Evolutionary conservation across 192 early-diverging fungal species (phyloP).

Genomic region (Chytriomyces sp.): DNA sequence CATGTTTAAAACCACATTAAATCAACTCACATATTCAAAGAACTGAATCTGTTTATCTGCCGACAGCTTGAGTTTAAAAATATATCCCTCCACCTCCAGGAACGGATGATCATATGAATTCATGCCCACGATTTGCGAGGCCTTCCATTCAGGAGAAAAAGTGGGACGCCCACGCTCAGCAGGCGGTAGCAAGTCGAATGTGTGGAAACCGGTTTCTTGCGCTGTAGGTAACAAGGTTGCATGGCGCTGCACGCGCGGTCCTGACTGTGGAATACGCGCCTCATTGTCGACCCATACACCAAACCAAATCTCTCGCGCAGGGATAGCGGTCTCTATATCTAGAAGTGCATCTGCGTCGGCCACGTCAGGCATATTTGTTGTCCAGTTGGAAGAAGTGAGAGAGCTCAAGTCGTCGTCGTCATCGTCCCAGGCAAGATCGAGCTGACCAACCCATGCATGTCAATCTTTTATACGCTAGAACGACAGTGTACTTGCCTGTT

Average conservation of each 20-base stretch:
- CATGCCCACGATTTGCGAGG: conserved; percentile 22
- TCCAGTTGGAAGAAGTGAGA: neutral
- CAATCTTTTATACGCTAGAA: neutral
- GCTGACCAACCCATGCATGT: neutral
- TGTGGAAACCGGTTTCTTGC: conserved; percentile 3
- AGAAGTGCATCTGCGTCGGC: neutral
- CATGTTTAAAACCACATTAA: too few relatives aligned
- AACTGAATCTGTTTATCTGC: conserved; percentile 24
- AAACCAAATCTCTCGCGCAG: conserved; percentile 18
- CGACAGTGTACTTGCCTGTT: neutral
- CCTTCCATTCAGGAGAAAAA: conserved; percentile 30
- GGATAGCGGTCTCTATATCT: neutral
- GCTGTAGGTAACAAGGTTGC: conserved; percentile 3
- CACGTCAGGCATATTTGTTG: conserved; percentile 19
- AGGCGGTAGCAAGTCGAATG: conserved; percentile 6
- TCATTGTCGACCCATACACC: conserved; percentile 29
- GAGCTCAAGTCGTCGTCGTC: neutral
- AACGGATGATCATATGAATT: conserved; percentile 29
- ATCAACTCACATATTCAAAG: conserved; percentile 13
- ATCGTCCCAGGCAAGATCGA: neutral
- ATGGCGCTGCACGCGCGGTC: neutral
- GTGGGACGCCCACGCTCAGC: conserved; percentile 19
- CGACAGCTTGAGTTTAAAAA: conserved; percentile 23
- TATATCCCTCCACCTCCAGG: conserved; percentile 12
- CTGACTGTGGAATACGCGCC: neutral